These are phyloP conservation scores for Ascosphaera apis DNA, from an alignment of 2,329 filamentous ascomycete genomes.

Conservation along the genomic window DNA sequence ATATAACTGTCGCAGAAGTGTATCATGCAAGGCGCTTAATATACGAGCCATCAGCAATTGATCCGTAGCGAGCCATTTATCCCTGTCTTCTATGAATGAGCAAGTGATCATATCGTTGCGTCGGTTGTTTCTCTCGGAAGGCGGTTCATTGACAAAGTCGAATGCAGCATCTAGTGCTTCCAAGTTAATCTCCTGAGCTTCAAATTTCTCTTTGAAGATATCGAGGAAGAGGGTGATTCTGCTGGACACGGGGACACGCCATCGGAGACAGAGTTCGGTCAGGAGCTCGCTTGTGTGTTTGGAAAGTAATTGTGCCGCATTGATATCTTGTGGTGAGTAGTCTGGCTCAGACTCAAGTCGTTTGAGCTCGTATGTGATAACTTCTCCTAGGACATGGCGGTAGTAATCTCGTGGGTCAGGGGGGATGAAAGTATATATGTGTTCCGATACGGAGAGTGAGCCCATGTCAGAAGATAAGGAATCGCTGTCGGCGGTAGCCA, in stretches of 20 bases:
- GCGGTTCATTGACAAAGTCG: slow-evolving; percentile 52
- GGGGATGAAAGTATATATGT: slow-evolving; percentile 74
- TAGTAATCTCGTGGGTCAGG: slow-evolving; percentile 63
- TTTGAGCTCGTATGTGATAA: slow-evolving; percentile 38
- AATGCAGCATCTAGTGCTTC: slow-evolving; percentile 70
- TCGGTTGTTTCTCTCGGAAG: slow-evolving; percentile 34
- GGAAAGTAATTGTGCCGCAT: slow-evolving; percentile 36
- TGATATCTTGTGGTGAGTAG: slow-evolving; percentile 6
- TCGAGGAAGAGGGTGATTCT: slow-evolving; percentile 64
- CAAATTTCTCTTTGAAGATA: slow-evolving; percentile 61
- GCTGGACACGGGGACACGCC: slow-evolving; percentile 70
- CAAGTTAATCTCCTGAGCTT: slow-evolving; percentile 58
- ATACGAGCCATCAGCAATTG: slow-evolving; percentile 50
- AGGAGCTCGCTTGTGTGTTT: slow-evolving; percentile 62
- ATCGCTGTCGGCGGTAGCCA: background rate
- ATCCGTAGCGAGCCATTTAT: slow-evolving; percentile 47
- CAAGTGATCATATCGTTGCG: slow-evolving; percentile 16
- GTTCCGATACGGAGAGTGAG: slow-evolving; percentile 33
- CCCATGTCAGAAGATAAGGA: slow-evolving; percentile 25
- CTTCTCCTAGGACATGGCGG: slow-evolving; percentile 56
- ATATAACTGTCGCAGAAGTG: slow-evolving; percentile 66
- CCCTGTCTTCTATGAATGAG: slow-evolving; percentile 13
- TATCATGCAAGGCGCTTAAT: slow-evolving; percentile 53
- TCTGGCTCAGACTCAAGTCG: slow-evolving; percentile 20
- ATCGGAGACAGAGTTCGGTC: slow-evolving; percentile 63